Conservation (phyloP, 257 asterid species). For the Gardenia jasminoides region DNA sequence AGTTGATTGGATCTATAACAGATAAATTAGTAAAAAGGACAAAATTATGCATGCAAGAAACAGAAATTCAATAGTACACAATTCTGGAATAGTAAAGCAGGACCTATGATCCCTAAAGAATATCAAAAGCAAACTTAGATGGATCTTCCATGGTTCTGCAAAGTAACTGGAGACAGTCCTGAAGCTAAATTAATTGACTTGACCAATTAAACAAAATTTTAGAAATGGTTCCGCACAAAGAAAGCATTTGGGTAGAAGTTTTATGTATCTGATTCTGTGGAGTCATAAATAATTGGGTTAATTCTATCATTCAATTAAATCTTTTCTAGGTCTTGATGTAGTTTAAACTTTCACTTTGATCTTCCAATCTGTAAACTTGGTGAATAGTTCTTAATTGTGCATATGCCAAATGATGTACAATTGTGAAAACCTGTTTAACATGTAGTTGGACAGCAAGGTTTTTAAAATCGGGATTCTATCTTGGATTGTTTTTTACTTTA, state of each 20-base stretch:
- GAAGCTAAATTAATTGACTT: not conserved
- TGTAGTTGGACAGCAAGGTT: too few relatives aligned
- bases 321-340: too few relatives aligned
- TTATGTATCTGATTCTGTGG: not conserved
- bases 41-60: not conserved
- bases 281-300: not conserved
- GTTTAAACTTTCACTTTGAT: too few relatives aligned
- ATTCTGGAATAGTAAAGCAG: not conserved
- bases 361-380: not conserved
- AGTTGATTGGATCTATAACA: conserved; percentile 29
- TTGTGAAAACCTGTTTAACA: not conserved
- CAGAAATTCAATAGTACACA: not conserved
- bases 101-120: not conserved
- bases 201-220: not conserved
- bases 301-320: not conserved
- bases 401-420: not conserved
- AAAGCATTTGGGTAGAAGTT: not conserved
- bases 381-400: not conserved
- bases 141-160: not conserved
- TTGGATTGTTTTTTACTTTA: too few relatives aligned
- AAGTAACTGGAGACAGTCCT: not conserved
- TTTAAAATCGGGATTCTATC: too few relatives aligned
- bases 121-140: not conserved
- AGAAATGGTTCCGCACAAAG: too few relatives aligned
- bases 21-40: not conserved